Conservation (phyloP, 495 filamentous ascomycete species). For the Trichoderma erinaceum region DNA sequence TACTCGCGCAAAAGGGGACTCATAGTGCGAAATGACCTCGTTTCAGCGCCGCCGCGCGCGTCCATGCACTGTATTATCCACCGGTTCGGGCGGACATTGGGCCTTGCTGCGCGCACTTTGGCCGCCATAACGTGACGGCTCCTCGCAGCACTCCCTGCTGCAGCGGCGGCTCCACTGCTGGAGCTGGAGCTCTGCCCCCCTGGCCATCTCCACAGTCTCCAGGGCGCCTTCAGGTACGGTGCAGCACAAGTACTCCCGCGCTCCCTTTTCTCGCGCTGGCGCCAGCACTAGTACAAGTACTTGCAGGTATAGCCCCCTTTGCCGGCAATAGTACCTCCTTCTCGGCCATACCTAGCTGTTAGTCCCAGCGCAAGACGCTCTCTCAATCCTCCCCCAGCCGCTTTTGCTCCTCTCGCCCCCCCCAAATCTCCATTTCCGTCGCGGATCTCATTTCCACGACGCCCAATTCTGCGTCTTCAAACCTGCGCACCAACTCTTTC, state of each 20-base stretch:
- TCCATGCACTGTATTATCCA: slow-evolving; percentile 1
- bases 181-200: slow-evolving; percentile 1
- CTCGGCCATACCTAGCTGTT: slow-evolving; percentile 1
- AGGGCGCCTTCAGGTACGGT: slow-evolving; percentile 11
- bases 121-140: slow-evolving; percentile 11
- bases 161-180: neutral
- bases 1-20: neutral
- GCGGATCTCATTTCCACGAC: slow-evolving; percentile 13
- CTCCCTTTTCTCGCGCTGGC: slow-evolving; percentile 9
- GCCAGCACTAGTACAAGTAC: slow-evolving; percentile 8
- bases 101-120: slow-evolving; percentile 4
- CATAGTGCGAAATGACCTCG: neutral
- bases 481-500: slow-evolving; percentile 9
- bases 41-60: neutral
- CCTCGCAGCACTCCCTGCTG: slow-evolving; percentile 12
- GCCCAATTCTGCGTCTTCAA: slow-evolving; percentile 9
- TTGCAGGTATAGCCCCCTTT: neutral
- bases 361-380: neutral
- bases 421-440: slow-evolving; percentile 13
- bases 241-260: slow-evolving; percentile 1
- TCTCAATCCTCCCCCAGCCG: slow-evolving; percentile 10
- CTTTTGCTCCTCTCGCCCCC: slow-evolving; percentile 9
- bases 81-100: slow-evolving; percentile 2
- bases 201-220: slow-evolving; percentile 10
- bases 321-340: slow-evolving; percentile 10